These are phyloP conservation scores for Ophiocordyceps camponoti-floridani DNA, from an alignment of 2,329 filamentous ascomycete genomes.

Conservation along the genomic window DNA sequence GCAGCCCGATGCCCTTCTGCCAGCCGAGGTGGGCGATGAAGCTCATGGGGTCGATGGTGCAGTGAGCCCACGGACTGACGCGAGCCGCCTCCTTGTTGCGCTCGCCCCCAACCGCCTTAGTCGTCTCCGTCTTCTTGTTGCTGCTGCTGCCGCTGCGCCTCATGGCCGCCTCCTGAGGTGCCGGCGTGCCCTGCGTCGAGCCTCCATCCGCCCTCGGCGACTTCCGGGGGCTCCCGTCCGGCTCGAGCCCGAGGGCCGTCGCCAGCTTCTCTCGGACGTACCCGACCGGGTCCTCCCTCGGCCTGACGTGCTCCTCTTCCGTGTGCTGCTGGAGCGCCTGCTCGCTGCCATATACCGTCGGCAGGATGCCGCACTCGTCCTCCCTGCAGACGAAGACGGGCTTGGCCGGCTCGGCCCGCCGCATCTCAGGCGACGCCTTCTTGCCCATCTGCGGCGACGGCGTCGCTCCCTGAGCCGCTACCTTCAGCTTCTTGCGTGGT, in stretches of 20 bases:
- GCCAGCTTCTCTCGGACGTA: slow-evolving; percentile 33
- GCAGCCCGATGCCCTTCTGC: slow-evolving; percentile 12
- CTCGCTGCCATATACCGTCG: slow-evolving; percentile 32
- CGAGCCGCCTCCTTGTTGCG: slow-evolving; percentile 9
- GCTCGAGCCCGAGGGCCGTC: slow-evolving; percentile 29
- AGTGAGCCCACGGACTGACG: slow-evolving; percentile 18
- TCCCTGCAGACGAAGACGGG: slow-evolving; percentile 33
- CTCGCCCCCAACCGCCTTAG: slow-evolving; percentile 8
- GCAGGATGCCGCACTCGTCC: slow-evolving; percentile 31
- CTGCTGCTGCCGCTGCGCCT: slow-evolving; percentile 28
- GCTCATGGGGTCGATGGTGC: slow-evolving; percentile 32
- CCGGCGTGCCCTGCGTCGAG: slow-evolving; percentile 33
- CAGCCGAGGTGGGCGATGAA: slow-evolving; percentile 16
- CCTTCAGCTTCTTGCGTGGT: slow-evolving; percentile 39
- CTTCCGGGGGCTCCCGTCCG: slow-evolving; percentile 25
- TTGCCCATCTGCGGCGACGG: slow-evolving; percentile 20
- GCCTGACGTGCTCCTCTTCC: slow-evolving; percentile 41
- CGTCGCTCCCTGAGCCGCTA: slow-evolving; percentile 18
- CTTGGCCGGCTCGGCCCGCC: slow-evolving; percentile 18
- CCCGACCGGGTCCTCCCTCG: slow-evolving; percentile 33
- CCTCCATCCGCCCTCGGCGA: slow-evolving; percentile 13
- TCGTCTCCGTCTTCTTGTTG: slow-evolving; percentile 10
- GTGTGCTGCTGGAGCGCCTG: slow-evolving; percentile 34
- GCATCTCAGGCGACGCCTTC: slow-evolving; percentile 27
- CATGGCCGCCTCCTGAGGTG: slow-evolving; percentile 37